phyloP scores from a whole-genome alignment of 192 early-diverging fungal species.

The Entomortierella beljakovae region DNA sequence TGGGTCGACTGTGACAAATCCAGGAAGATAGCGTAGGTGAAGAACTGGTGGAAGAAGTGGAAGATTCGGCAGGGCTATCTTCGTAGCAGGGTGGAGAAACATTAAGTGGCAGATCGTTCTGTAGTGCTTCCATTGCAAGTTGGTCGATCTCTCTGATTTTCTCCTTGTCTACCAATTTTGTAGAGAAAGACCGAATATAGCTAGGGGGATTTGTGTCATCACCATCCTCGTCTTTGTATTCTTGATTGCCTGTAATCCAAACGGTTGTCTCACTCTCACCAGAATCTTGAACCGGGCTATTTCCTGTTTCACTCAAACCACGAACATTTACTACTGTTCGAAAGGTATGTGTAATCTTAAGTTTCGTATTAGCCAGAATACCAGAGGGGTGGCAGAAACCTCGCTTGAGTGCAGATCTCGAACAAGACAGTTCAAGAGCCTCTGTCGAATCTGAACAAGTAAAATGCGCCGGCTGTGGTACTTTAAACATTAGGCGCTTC shows the following conservation, averaged over 20 bases:
- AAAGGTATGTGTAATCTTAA: slow-evolving; percentile 22
- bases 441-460: slow-evolving; percentile 13
- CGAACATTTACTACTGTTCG: slow-evolving; percentile 20
- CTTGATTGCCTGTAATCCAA: slow-evolving; percentile 37
- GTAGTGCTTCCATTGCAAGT: slow-evolving; percentile 36
- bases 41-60: background rate
- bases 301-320: slow-evolving; percentile 11
- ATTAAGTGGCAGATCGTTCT: slow-evolving; percentile 5
- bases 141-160: slow-evolving; percentile 39
- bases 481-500: slow-evolving; percentile 45
- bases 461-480: slow-evolving; percentile 21
- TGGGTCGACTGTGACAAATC: background rate
- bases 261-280: slow-evolving; percentile 25
- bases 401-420: slow-evolving; percentile 13
- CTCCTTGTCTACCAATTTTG: slow-evolving; percentile 24
- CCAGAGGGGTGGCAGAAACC: slow-evolving; percentile 38
- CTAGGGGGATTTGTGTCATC: slow-evolving; percentile 34
- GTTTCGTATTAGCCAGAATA: background rate
- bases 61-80: slow-evolving; percentile 13
- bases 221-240: too few species aligned
- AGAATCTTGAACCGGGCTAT: background rate
- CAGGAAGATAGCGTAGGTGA: slow-evolving; percentile 16
- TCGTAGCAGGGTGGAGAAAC: slow-evolving; percentile 23
- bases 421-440: background rate
- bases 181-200: slow-evolving; percentile 47